These are phyloP conservation scores for Eleusine coracana DNA, from an alignment of 176 grass and related monocot genomes.

Conservation along the genomic window DNA sequence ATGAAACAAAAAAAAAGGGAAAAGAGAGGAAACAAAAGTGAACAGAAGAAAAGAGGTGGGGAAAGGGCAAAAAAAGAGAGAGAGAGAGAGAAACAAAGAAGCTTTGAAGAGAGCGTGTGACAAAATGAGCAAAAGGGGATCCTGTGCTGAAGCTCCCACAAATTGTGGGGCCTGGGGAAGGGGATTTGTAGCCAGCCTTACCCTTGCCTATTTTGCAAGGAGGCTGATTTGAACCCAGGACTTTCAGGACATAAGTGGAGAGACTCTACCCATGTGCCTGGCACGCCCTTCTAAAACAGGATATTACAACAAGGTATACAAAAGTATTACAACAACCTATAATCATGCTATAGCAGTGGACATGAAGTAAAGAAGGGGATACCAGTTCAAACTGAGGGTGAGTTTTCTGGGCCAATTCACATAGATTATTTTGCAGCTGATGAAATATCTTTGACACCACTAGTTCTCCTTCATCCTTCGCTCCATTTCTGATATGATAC, in stretches of 20 bases:
- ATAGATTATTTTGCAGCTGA: constrained; percentile 18
- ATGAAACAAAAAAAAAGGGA: too few relatives aligned
- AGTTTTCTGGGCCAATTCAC: constrained; percentile 18
- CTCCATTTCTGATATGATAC: constrained; percentile 51
- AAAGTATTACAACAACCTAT: background rate
- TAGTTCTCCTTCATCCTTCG: constrained; percentile 51
- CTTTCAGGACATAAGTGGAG: too few relatives aligned
- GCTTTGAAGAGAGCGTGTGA: background rate
- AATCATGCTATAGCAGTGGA: background rate
- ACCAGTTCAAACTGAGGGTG: constrained; percentile 8
- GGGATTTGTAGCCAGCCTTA: background rate
- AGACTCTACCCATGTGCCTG: background rate
- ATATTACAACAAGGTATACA: background rate
- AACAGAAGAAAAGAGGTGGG: too few relatives aligned
- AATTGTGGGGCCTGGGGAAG: background rate
- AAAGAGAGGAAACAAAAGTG: too few relatives aligned
- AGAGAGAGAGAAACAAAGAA: too few relatives aligned
- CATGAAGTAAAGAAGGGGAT: constrained; percentile 22
- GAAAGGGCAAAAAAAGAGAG: too few relatives aligned
- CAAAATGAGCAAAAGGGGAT: background rate
- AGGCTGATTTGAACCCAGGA: background rate
- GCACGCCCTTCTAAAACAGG: background rate
- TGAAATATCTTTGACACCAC: constrained; percentile 78
- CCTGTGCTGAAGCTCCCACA: background rate
- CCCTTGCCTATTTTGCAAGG: background rate